Base-by-base conservation (phyloP, 2,329 filamentous ascomycete genomes). In the Neophaeococcomyces aloes region DNA sequence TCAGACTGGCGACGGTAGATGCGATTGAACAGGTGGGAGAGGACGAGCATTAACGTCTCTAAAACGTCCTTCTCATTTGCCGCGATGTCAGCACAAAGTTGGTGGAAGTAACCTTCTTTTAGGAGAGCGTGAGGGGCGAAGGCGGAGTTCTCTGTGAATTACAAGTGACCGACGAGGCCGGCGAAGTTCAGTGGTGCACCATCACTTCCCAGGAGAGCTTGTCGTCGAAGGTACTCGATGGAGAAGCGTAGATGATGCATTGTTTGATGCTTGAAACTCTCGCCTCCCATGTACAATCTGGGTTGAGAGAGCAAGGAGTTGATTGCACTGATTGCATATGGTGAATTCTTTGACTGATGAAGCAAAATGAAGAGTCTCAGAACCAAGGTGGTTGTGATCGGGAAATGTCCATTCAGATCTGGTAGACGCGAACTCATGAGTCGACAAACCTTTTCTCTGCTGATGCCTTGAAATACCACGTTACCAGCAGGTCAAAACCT, bases 401-500 rank as follows among this genome's bases (percentile, higher is more conserved):
- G 82, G 54, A 89, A 89, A 54, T 88, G 83, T 0, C 84, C 83
- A 39, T 76, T 79, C 1, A 89, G 69, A 48, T 84, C 81, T 0
- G 83, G 84, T 1, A 89, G 66, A 11, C 78, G 70, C 0, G 83
- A 85, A 45, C 81, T 84, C 56, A 88, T 75, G 40, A 89, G 71
- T 40, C 83, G 75, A 48, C 75, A 72, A 1, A 78, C 75, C 52
- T 84, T 80, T 33, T 72, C 66, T 6, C 65, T 59, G 0, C 72
- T 64, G 13, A 89, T 70, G 1, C 74, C 74, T 49, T 83, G 79
- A 60, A 89, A 89, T 2, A 89, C 80, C 1, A 89, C 80, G 54
- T 89, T 89, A 45, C 84, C 1, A 89, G 72, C 17, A 86, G 65
- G 57, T 89, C 84, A 49, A 89, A 89, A 1, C 84, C 84, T 65